These are phyloP conservation scores for Eucalyptus guilfoylei DNA, from an alignment of 345 rosid species.

Conservation along the genomic window DNA sequence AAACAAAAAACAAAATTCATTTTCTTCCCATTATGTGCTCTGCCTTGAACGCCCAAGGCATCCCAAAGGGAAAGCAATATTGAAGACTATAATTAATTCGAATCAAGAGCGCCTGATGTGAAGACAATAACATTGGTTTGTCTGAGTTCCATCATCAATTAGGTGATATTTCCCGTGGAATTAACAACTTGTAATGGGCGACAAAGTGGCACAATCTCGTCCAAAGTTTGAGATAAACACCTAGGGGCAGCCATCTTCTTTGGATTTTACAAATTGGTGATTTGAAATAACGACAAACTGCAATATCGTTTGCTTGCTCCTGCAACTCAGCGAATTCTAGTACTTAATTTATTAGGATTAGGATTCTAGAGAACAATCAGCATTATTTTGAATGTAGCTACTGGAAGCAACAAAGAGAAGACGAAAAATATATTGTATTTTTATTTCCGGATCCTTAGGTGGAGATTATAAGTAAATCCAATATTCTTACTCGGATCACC, in stretches of 20 bases:
- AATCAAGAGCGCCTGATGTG: neutral
- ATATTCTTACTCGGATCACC: neutral
- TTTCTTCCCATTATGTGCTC: neutral
- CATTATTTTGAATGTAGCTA: neutral
- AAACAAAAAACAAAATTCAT: no score
- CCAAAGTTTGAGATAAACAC: neutral
- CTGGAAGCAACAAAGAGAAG: neutral
- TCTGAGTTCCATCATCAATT: neutral
- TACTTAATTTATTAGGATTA: neutral
- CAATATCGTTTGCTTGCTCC: neutral
- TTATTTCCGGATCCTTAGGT: neutral
- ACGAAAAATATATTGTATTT: no score
- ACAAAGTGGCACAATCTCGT: neutral
- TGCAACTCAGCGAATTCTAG: neutral
- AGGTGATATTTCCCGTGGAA: neutral
- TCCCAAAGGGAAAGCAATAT: neutral
- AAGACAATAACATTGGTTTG: neutral
- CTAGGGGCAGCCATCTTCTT: neutral
- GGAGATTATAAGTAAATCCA: neutral
- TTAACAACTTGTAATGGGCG: neutral
- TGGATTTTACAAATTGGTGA: neutral
- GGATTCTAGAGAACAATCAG: neutral
- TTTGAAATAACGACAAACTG: neutral
- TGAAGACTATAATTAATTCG: neutral
- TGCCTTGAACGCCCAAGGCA: neutral